Conservation (phyloP, 257 asterid genomes). For the Capsicum chinense region DNA sequence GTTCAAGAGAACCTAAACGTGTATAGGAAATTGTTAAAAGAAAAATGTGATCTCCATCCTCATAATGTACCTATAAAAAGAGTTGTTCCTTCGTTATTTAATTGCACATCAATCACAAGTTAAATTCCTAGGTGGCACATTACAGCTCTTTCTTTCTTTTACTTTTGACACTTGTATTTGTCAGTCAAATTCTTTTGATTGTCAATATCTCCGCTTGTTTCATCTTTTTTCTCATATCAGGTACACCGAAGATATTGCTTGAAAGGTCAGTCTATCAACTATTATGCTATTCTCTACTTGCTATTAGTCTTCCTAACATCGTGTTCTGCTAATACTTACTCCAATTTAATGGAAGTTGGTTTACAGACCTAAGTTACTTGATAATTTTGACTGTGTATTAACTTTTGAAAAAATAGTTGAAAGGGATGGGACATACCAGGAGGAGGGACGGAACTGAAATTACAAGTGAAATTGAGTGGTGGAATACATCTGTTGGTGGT, state of each 20-base stretch:
- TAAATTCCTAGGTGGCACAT: background rate
- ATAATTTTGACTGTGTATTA: no score
- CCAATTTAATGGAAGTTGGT: background rate
- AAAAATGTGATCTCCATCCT: slow-evolving; percentile 11
- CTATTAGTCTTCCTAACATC: background rate
- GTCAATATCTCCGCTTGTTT: background rate
- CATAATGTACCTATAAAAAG: background rate
- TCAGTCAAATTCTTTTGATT: background rate
- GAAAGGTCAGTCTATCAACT: background rate
- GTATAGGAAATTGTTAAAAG: background rate
- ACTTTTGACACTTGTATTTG: background rate
- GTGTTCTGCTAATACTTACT: background rate
- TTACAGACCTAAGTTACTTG: background rate
- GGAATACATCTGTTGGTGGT: background rate
- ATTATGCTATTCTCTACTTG: background rate
- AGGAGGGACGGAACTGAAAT: slow-evolving; percentile 4
- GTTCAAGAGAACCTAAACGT: background rate
- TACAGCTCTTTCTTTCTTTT: background rate
- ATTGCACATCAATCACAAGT: slow-evolving; percentile 5
- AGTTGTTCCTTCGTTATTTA: background rate
- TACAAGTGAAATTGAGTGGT: slow-evolving; percentile 22
- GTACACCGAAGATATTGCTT: background rate
- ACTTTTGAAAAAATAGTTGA: no score
- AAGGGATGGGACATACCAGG: slow-evolving; percentile 27
- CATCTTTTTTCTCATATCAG: background rate